Evolutionary conservation across 352 stramenopile species (phyloP).

Genomic region (Phytophthora vignae): DNA sequence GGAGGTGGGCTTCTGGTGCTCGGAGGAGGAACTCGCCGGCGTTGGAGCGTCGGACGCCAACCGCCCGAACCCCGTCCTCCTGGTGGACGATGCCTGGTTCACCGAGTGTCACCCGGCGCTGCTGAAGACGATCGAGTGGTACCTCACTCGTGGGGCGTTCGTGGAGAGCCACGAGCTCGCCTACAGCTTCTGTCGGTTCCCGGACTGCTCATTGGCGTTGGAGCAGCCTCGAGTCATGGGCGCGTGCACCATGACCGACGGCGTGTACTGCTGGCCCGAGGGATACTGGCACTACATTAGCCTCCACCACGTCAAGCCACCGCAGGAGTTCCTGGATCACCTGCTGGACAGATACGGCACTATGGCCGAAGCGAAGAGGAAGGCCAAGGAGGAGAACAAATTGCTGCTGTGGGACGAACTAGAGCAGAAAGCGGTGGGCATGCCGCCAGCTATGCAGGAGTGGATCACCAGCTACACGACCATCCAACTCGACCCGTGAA

Average conservation of each 20-base stretch:
- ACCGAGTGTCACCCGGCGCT: constrained; percentile 14
- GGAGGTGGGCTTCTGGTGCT: constrained; percentile 69
- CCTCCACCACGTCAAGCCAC: constrained; percentile 69
- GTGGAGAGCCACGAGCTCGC: constrained; percentile 84
- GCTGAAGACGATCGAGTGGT: constrained; percentile 57
- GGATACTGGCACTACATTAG: constrained; percentile 80
- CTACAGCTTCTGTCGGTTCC: constrained; percentile 85
- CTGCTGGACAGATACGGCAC: constrained; percentile 45
- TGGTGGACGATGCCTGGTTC: constrained; percentile 70
- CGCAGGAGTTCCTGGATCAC: constrained; percentile 67
- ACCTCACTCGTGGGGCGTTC: constrained; percentile 56
- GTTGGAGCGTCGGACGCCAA: constrained; percentile 12
- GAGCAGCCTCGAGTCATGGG: constrained; percentile 63
- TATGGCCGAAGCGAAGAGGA: constrained; percentile 38
- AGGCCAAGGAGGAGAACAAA: constrained; percentile 36
- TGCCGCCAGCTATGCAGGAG: constrained; percentile 70
- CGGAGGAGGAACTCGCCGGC: constrained; percentile 10
- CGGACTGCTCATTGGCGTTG: constrained; percentile 46
- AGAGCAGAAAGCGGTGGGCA: constrained; percentile 38
- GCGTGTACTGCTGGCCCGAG: constrained; percentile 81
- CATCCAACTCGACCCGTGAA: constrained; percentile 28
- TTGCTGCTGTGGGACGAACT: constrained; percentile 67
- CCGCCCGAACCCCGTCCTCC: constrained; percentile 50
- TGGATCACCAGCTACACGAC: constrained; percentile 77
- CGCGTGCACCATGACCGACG: constrained; percentile 81